Base-by-base conservation (phyloP, 441 rosid genomes). In the Gossypium aridum region DNA sequence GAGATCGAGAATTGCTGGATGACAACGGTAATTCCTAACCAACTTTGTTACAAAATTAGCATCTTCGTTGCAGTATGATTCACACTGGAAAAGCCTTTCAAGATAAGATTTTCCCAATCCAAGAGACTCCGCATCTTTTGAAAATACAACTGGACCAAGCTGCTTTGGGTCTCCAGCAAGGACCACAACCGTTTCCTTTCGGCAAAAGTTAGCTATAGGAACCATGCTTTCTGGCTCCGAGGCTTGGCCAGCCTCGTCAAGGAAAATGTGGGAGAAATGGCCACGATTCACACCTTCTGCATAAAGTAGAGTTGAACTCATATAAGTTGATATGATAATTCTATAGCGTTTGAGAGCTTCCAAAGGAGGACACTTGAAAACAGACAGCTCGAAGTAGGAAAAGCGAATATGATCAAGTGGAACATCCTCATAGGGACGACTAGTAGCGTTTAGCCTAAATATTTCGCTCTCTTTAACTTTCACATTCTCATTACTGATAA, bases 191-290 rank as follows among this genome's bases (percentile, higher is more conserved):
- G 91, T 90, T n/a, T 85, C 79, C 60, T 59, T 82, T 53, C 22
- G 56, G 75, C 87, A 82, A 12, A 86, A 76, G 73, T 75, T 70
- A 55, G 88, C 81, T 3, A 89, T 56, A 1, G 92, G 89, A 61
- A 90, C 71, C 95, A 89, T 89, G 84, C 83, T 82, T 75, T 90
- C 93, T n/a, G 95, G 95, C 51, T 90, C 95, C 1, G 93, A 90
- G 61, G 91, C 95, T 83, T 90, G 92, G 68, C 90, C 95, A 6
- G 95, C 91, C 80, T 90, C 91, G 63, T 88, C 95, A 70, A 90
- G 77, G 81, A 90, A 88, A 64, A 90, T 78, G 76, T 90, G 91
- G 37, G 95, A 86, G 83, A 90, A 90, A 71, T 87, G 89, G 22
- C 86, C 86, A 19, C 74, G 71, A 0, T 26, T 14, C 68, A 90